A percentile compares a stretch with the other conserved stretches of the same genome.
Evolutionary conservation across 2,329 filamentous ascomycete species (phyloP).

Genomic region (Graphium sp.): DNA sequence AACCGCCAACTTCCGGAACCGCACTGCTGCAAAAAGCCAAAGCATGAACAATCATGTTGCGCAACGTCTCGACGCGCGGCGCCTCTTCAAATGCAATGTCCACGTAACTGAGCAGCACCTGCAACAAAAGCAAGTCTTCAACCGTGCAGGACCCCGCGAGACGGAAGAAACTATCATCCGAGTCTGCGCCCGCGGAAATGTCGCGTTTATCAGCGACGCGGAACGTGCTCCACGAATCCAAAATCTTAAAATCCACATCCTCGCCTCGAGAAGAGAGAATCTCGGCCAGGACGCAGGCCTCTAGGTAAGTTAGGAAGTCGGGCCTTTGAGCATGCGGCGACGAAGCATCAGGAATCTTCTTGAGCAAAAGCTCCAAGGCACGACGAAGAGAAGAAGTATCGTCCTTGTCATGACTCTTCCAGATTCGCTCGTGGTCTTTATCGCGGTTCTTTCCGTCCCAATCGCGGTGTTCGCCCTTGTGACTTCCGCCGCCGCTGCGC

Average conservation of each 20-base stretch:
- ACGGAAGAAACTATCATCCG: slow-evolving; percentile 6
- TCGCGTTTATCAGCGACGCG: slow-evolving; percentile 6
- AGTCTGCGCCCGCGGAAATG: too few relatives aligned
- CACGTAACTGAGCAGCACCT: slow-evolving; percentile 7
- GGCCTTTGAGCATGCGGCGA: not conserved
- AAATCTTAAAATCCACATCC: slow-evolving; percentile 4
- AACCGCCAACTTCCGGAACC: slow-evolving; percentile 12
- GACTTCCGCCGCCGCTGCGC: too few relatives aligned
- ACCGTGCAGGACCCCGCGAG: slow-evolving; percentile 6
- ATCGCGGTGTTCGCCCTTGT: too few relatives aligned
- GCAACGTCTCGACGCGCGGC: slow-evolving; percentile 7
- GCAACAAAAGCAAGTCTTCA: slow-evolving; percentile 7
- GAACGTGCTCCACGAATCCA: slow-evolving; percentile 4
- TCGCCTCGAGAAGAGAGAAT: slow-evolving; percentile 6
- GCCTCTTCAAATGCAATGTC: slow-evolving; percentile 5
- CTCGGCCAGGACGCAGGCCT: slow-evolving; percentile 6
- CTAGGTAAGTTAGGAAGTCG: slow-evolving; percentile 3
- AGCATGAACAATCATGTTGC: slow-evolving; percentile 7
- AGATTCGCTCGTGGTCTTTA: not conserved
- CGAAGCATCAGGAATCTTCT: slow-evolving; percentile 1
- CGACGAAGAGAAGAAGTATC: too few relatives aligned
- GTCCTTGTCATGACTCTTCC: too few relatives aligned
- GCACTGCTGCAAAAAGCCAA: slow-evolving; percentile 7
- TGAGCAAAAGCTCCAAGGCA: not conserved
- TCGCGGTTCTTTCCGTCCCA: too few relatives aligned